Conservation (phyloP, 495 filamentous ascomycete species). For the Cenococcum geophilum region DNA sequence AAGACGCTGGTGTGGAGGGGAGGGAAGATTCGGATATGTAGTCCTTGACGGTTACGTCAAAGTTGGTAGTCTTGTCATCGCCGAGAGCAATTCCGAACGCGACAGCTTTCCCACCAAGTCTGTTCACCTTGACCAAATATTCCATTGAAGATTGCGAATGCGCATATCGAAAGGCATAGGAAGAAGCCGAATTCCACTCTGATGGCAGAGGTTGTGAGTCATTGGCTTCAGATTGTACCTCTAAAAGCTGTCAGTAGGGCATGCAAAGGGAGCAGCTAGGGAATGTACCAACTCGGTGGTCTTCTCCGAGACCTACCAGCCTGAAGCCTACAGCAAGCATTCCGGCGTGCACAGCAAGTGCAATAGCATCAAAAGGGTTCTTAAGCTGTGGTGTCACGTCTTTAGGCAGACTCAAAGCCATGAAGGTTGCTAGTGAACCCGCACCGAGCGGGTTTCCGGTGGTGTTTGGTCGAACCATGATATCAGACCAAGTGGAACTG, state of each 20-base stretch:
- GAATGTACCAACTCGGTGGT: slow-evolving; percentile 57
- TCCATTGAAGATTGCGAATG: slow-evolving; percentile 84
- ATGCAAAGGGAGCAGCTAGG: neutral
- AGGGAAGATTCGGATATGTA: slow-evolving; percentile 62
- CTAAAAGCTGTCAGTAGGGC: slow-evolving; percentile 32
- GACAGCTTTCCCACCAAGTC: slow-evolving; percentile 77
- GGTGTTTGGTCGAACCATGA: slow-evolving; percentile 23
- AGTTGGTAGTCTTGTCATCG: slow-evolving; percentile 70
- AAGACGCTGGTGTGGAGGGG: slow-evolving; percentile 42
- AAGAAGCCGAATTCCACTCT: slow-evolving; percentile 68
- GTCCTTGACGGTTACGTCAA: slow-evolving; percentile 70
- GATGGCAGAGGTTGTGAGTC: slow-evolving; percentile 54
- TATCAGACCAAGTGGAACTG: neutral
- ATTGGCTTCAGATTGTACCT: slow-evolving; percentile 44
- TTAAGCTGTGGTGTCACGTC: slow-evolving; percentile 55
- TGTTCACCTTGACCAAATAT: slow-evolving; percentile 74
- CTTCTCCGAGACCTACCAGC: slow-evolving; percentile 75
- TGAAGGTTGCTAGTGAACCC: slow-evolving; percentile 37
- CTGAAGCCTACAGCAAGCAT: slow-evolving; percentile 77
- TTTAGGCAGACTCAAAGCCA: slow-evolving; percentile 52
- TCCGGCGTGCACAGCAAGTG: slow-evolving; percentile 76
- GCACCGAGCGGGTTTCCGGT: slow-evolving; percentile 37
- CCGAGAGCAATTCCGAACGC: slow-evolving; percentile 71
- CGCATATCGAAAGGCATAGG: slow-evolving; percentile 77
- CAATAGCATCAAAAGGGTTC: slow-evolving; percentile 75